Base-by-base conservation (phyloP, 1,284 basidiomycete species). In the Takashimella koratensis region DNA sequence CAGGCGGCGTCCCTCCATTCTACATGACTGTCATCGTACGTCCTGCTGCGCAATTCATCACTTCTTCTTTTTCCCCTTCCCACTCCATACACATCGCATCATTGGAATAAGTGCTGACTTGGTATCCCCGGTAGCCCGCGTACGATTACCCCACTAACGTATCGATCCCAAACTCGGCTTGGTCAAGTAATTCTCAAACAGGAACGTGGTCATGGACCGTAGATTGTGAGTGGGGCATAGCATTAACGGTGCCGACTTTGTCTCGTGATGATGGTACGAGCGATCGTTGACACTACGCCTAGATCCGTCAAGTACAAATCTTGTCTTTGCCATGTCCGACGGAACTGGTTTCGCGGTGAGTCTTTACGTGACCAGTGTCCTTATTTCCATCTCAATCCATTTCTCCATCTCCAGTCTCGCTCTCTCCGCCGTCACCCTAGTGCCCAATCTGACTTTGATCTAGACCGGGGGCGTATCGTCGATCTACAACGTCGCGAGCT, bases 241-340 rank as follows among this genome's bases (percentile, higher is more conserved):
- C n/a, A n/a, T n/a, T n/a, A n/a, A n/a, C n/a, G n/a, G n/a, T n/a
- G n/a, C n/a, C n/a, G n/a, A n/a, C n/a, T n/a, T n/a, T n/a, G n/a
- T n/a, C n/a, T n/a, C n/a, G n/a, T n/a, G n/a, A n/a, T 6, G n/a
- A 11, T 43, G 16, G 43, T 22, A 16, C 4, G 2, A 26, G 13
- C 19, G 11, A 20, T 23, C 12, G 11, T 23, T 39, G n/a, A 22
- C 4, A 16, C 20, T 21, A 4, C 45, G 20, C 11, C 4, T 55
- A 73, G 71, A 70, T 48, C 65, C 68, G 0, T 45, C 54, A 1
- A 62, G 59, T 3, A 67, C 60, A n/a, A 45, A 54, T 4, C 59
- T 67, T 26, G 60, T 67, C 1, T 58, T 64, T 30, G 64, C 73
- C 63, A 71, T 74, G 70, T 73, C 70, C 5, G 72, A 74, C 49